Evolutionary conservation across 768 basidiomycete species (phyloP).

Genomic region (Tubosaeta sp.): DNA sequence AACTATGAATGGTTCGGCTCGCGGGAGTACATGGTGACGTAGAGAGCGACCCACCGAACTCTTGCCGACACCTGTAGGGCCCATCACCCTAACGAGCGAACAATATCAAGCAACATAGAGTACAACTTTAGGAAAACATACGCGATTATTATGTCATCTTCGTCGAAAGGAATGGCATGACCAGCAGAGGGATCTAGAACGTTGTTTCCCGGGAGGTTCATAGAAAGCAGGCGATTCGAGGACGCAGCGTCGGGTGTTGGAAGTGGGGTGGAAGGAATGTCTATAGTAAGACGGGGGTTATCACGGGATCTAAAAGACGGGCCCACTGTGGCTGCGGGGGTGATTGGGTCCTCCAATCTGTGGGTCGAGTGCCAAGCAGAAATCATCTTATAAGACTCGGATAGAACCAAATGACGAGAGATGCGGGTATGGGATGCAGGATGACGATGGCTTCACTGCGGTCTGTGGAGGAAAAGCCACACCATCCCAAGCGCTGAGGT

Average conservation of each 20-base stretch:
- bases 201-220: background rate
- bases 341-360: background rate
- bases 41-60: constrained; percentile 13
- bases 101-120: background rate
- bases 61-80: constrained; percentile 13
- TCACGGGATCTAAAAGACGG: background rate
- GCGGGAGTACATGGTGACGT: background rate
- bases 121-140: constrained; percentile 1
- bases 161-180: background rate
- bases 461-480: background rate
- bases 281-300: background rate
- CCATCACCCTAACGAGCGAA: constrained; percentile 11
- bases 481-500: background rate
- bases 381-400: background rate
- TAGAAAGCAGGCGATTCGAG: background rate
- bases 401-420: background rate
- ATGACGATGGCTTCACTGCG: background rate
- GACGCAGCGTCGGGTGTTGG: background rate
- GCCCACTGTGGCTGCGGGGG: background rate
- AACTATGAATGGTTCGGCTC: constrained; percentile 5
- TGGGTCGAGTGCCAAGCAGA: background rate
- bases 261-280: background rate
- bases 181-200: background rate
- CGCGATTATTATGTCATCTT: constrained; percentile 16
- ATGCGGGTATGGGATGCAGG: too few species aligned